phyloP scores from a whole-genome alignment of 2,329 filamentous ascomycete genomes.

The Trichoderma koningii region DNA sequence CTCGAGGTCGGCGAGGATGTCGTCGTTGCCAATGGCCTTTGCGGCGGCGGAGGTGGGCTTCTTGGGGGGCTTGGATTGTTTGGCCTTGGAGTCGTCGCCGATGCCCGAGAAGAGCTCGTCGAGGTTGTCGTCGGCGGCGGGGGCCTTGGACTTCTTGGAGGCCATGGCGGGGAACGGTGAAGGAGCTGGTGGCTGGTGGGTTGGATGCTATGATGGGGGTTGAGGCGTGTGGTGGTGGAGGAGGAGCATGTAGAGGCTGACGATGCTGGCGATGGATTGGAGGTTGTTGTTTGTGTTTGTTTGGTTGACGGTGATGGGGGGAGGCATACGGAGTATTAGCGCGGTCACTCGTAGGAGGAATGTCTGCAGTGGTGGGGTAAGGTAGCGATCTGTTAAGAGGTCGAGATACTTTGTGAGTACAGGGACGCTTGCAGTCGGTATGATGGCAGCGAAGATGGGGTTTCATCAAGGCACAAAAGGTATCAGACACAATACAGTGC shows the following conservation, averaged over 20 bases:
- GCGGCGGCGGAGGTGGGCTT: constrained; percentile 54
- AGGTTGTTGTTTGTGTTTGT: neutral
- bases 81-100: constrained; percentile 53
- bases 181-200: neutral
- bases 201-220: neutral
- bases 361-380: constrained; percentile 18
- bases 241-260: neutral
- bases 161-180: constrained; percentile 50
- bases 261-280: neutral
- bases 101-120: constrained; percentile 67
- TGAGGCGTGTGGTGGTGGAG: neutral
- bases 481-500: too few relatives aligned
- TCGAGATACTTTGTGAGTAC: neutral
- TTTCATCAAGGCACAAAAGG: too few relatives aligned
- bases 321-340: constrained; percentile 5
- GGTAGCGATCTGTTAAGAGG: neutral
- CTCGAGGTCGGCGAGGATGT: constrained; percentile 86
- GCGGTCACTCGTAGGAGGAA: neutral
- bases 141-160: constrained; percentile 59
- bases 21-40: constrained; percentile 60
- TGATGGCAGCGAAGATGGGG: too few relatives aligned
- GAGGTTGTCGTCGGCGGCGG: constrained; percentile 63
- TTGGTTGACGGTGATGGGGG: neutral
- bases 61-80: constrained; percentile 48
- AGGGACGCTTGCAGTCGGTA: neutral